Percentiles rank a stretch among this genome's conserved stretches.
Evolutionary conservation across 1,284 basidiomycete species (phyloP).

Genomic region (Leccinum cinnamomeum): DNA sequence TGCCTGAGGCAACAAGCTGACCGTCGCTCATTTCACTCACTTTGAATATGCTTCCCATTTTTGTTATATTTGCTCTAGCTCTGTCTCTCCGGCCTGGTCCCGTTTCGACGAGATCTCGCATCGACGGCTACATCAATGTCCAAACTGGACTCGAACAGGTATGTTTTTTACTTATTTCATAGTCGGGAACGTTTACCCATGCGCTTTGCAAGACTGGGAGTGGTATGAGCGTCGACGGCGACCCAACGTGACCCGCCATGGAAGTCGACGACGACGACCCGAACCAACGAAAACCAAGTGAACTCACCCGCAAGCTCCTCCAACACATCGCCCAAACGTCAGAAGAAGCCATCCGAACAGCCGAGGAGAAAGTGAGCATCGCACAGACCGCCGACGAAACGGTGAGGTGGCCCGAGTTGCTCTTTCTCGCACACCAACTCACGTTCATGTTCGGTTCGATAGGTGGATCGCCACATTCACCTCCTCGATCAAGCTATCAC

Average conservation of each 20-base stretch:
- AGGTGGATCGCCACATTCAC: slow-evolving; percentile 72
- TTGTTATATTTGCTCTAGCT: slow-evolving; percentile 17
- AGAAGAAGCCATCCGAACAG: slow-evolving; percentile 61
- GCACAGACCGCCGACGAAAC: slow-evolving; percentile 67
- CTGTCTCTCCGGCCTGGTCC: slow-evolving; percentile 19
- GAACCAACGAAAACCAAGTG: slow-evolving; percentile 16
- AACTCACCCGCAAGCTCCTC: slow-evolving; percentile 50
- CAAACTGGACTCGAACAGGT: slow-evolving; percentile 40
- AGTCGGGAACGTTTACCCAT: slow-evolving; percentile 68
- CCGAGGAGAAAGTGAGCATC: slow-evolving; percentile 73
- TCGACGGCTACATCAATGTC: slow-evolving; percentile 5
- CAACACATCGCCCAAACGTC: slow-evolving; percentile 56
- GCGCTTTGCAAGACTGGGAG: slow-evolving; percentile 56
- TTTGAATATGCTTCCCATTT: slow-evolving; percentile 16
- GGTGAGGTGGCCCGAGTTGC: slow-evolving; percentile 39
- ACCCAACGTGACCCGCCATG: background rate
- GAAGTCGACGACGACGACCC: slow-evolving; percentile 4
- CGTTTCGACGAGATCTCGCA: background rate
- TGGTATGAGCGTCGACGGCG: background rate
- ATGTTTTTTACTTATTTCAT: slow-evolving; percentile 65
- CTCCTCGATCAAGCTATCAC: slow-evolving; percentile 72
- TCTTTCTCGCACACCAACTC: background rate
- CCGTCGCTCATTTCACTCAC: slow-evolving; percentile 20
- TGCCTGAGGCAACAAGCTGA: slow-evolving; percentile 16
- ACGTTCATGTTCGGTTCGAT: slow-evolving; percentile 6